Evolutionary conservation across 371 early-diverging fungal genomes (phyloP), one percentile per base, ranked within the genome.

Genomic region (Saksenaea vasiformis): DNA sequence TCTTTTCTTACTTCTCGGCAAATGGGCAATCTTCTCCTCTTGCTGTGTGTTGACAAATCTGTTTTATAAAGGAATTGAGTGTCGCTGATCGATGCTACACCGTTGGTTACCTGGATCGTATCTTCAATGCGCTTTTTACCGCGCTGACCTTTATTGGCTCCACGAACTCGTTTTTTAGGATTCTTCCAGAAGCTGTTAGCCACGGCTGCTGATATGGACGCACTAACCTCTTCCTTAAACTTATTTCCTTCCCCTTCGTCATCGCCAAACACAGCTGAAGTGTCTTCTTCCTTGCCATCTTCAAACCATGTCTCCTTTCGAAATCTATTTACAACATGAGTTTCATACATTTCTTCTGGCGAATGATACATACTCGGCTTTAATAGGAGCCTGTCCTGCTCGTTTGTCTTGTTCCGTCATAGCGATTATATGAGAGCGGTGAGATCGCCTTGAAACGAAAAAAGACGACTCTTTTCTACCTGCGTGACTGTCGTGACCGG

Each of bases 31-130:
- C 78, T 11, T 76, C 70, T 56, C 84, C 89, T 2, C 71, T 44
- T 13, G 85, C 78, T 13, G 81, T 62, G 15, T 64, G 56, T 60
- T 74, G 73, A 71, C 91, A 92, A 14, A 91, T 64, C 78, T 82
- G 64, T 27, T 19, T 26, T 4, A 15, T n/a, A 5, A 31, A 39
- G 22, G 26, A 31, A 39, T 22, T 60, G 14, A 36, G 17, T 26
- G 9, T 31, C 55, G 19, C 41, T 28, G 24, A 17, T 11, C 8
- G 34, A 28, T 35, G 15, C 34, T 41, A 15, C n/a, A 17, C 11
- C 15, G 9, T 2, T 24, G 36, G 35, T 41, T 72, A 76, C 79
- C 58, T 54, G 67, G 17, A 80, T 60, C 22, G 58, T 53, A 53
- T 80, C 82, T 41, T 63, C 68, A 58, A 74, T 74, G 27, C 73